These are phyloP conservation scores for Pyrenophora tritici-repentis DNA, from an alignment of 2,329 filamentous ascomycete genomes.

Conservation along the genomic window DNA sequence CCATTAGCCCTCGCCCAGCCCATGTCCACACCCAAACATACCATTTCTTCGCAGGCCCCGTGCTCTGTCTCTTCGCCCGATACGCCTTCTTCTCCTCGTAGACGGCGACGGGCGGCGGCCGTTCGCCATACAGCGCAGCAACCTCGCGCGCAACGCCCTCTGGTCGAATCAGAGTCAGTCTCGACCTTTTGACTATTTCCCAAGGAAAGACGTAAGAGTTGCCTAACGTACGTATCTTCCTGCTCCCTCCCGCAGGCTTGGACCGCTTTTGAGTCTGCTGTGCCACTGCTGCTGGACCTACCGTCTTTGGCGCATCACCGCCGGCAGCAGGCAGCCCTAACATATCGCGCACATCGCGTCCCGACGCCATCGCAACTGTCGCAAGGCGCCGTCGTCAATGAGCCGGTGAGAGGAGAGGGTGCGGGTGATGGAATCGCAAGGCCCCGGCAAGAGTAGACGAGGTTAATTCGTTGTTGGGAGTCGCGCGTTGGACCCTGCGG, in stretches of 20 bases:
- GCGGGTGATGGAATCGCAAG: slow-evolving; percentile 32
- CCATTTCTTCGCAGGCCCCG: slow-evolving; percentile 49
- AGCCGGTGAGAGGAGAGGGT: slow-evolving; percentile 20
- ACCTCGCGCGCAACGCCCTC: slow-evolving; percentile 50
- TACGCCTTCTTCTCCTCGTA: slow-evolving; percentile 50
- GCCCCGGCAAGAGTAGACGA: slow-evolving; percentile 31
- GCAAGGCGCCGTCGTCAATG: slow-evolving; percentile 24
- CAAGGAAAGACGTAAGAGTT: slow-evolving; percentile 19
- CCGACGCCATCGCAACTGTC: slow-evolving; percentile 42
- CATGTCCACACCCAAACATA: slow-evolving; percentile 11
- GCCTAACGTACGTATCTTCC: slow-evolving; percentile 57
- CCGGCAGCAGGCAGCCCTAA: slow-evolving; percentile 72
- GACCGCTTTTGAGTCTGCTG: slow-evolving; percentile 71
- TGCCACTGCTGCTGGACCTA: slow-evolving; percentile 14
- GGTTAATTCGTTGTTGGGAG: slow-evolving; percentile 21
- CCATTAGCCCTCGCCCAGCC: slow-evolving; percentile 15
- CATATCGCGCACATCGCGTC: slow-evolving; percentile 79
- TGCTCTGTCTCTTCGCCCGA: slow-evolving; percentile 46
- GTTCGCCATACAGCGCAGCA: slow-evolving; percentile 48
- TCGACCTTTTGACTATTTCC: slow-evolving; percentile 26
- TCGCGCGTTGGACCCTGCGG: slow-evolving; percentile 17
- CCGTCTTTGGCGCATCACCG: slow-evolving; percentile 49
- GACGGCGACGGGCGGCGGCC: slow-evolving; percentile 48
- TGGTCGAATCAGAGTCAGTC: slow-evolving; percentile 31
- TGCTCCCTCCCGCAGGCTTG: slow-evolving; percentile 61